Evolutionary conservation across 2,329 filamentous ascomycete species (phyloP).

Genomic region (Paecilomyces sp.): DNA sequence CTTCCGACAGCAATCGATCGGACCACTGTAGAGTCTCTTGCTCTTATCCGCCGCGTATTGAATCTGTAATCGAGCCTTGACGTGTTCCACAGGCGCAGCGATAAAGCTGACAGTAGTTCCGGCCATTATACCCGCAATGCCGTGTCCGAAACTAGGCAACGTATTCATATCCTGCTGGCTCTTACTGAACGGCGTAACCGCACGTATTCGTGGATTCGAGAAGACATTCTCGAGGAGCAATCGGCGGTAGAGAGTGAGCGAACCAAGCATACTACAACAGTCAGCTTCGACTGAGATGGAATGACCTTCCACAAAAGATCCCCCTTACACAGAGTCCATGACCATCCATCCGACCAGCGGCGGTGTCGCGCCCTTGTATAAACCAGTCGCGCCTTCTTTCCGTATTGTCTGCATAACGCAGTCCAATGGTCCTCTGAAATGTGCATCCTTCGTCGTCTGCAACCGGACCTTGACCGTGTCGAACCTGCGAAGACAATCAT

Average conservation of each 20-base stretch:
- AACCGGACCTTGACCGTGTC: conserved; percentile 96
- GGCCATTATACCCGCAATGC: conserved; percentile 77
- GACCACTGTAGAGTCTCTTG: conserved; percentile 74
- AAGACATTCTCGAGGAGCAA: conserved; percentile 77
- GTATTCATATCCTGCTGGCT: conserved; percentile 33
- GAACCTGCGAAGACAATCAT: conserved; percentile 50
- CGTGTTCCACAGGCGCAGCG: conserved; percentile 87
- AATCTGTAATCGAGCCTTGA: conserved; percentile 89
- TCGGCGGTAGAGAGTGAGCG: conserved; percentile 80
- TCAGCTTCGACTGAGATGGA: neutral
- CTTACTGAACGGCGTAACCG: conserved; percentile 29
- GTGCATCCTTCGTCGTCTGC: conserved; percentile 70
- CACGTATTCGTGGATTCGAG: conserved; percentile 41
- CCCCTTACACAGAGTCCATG: conserved; percentile 67
- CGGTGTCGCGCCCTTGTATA: conserved; percentile 93
- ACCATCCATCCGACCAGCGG: conserved; percentile 97
- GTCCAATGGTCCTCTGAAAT: conserved; percentile 79
- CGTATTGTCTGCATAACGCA: conserved; percentile 78
- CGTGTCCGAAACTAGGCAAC: conserved; percentile 74
- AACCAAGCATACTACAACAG: conserved; percentile 68
- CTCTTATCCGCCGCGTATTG: conserved; percentile 80
- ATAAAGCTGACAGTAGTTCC: conserved; percentile 88
- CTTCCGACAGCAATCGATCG: conserved; percentile 73
- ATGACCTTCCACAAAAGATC: neutral
- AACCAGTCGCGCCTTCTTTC: conserved; percentile 73